Base-by-base conservation (phyloP, 768 basidiomycete species). In the Boletales sp. region DNA sequence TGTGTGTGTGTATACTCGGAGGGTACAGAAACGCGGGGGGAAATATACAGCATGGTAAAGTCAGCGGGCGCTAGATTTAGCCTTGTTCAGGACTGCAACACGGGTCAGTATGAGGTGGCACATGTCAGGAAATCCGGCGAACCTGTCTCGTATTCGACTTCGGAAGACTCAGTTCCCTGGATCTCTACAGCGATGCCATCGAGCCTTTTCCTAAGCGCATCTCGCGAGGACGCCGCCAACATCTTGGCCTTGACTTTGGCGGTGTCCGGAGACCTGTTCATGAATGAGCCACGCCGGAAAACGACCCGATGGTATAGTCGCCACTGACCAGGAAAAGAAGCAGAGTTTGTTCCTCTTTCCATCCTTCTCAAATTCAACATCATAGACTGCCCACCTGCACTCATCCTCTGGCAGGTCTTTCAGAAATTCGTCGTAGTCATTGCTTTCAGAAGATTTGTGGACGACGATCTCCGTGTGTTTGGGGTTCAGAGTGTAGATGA, bases 221-320 rank as follows among this genome's bases (percentile, higher is more conserved):
- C 89, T 66, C 84, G 87, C 45, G 95, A 97, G 19, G 91, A 84
- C n/a, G 95, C 87, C 70, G 80, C 88, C 59, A 97, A 64, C 94
- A 98, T 97, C 86, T 94, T 97, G 65, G 79, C 71, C 74, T 84
- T 94, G 69, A 95, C 76, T 75, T 82, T 88, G 39, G 93, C 84
- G 18, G 65, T 68, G 61, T 97, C 94, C 53, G 97, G 94, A 15
- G 84, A 78, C 95, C 95, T 97, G 62, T 24, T 37, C 30, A 32
- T 7, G 27, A 32, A 17, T 48, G 30, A 53, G 34, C 4, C 42
- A 17, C 8, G 31, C 21, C 24, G 37, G 30, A 10, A 15, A 34
- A 4, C 8, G 12, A 17, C 37, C 3, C n/a, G n/a, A n/a, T n/a
- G n/a, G 27, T 41, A n/a, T 11, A 19, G 35, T 52, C 40, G 53